Base-by-base conservation (phyloP, 176 grass and related monocot species). In the Oryza coarctata region DNA sequence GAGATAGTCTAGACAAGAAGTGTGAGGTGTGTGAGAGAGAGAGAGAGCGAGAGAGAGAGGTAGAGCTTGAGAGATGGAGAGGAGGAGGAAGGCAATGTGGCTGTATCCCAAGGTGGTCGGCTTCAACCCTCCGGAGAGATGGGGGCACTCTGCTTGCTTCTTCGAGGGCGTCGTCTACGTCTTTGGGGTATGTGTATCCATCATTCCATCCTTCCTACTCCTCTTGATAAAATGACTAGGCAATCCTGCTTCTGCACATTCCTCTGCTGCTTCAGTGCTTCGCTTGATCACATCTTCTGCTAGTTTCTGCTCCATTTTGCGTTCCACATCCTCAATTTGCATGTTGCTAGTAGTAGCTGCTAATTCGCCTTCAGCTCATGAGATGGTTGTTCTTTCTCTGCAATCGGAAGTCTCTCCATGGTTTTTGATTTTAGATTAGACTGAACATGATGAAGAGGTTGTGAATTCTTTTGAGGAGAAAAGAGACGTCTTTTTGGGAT, bases 91-190 rank as follows among this genome's bases (percentile, higher is more conserved):
- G 89, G 89, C 96, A 80, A 99, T 93, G 90, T 99, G 96, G 96
- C 22, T 95, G 39, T 95, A 99, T 83, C 96, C 96, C 12, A 99
- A 95, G 86, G 80, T 99, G 66, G 81, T 87, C 20, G 93, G 91
- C 34, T 95, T 95, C 83, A 93, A 95, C 61, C 96, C 96, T 45
- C 87, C 93, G 11, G 93, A 99, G 89, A 90, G 96, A 84, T 99
- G 96, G 96, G 96, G 96, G 49, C 96, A 99, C 80, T 94, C 93
- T 22, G 93, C 96, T 10, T 99, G 96, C 80, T 95, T 93, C 90
- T 95, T 91, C 74, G 60, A 95, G 60, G 87, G 93, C 12, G 76
- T 83, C 58, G 73, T 99, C 55, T 99, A 95, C 72, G 84, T 95
- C 50, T 99, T 99, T 65, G 96, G 93, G 91, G 96, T 99, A 93